Evolutionary conservation across 2,329 filamentous ascomycete genomes (phyloP).

Genomic region (Colletotrichum sojae): DNA sequence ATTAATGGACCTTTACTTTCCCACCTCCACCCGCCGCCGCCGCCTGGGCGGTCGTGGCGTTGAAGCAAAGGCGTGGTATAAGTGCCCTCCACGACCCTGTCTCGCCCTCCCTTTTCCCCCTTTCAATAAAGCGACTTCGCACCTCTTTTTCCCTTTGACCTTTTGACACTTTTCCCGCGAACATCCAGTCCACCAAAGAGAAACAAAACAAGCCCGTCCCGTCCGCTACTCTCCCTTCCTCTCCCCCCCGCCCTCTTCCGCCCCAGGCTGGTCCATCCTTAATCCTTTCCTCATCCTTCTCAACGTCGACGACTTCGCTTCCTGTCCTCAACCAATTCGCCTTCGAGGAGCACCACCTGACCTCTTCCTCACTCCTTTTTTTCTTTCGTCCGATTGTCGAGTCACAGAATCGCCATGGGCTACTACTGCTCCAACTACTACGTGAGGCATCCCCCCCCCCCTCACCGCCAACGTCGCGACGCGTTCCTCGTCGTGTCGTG

Average conservation of each 20-base stretch:
- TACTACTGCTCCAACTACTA: constrained; percentile 53
- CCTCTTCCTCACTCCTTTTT: neutral
- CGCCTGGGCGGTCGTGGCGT: constrained; percentile 38
- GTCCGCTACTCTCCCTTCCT: neutral
- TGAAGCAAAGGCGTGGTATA: constrained; percentile 26
- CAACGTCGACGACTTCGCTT: neutral
- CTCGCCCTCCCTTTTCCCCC: neutral
- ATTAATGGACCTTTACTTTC: constrained; percentile 22
- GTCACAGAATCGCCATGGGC: constrained; percentile 43
- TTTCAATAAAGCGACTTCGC: constrained; percentile 24
- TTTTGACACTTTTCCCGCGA: constrained; percentile 28
- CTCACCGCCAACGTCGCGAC: too few relatives aligned
- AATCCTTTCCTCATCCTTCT: constrained; percentile 6
- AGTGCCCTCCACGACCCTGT: constrained; percentile 28
- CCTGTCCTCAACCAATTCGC: too few relatives aligned
- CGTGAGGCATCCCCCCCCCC: constrained; percentile 37
- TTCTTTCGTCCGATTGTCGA: neutral
- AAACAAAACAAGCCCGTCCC: neutral
- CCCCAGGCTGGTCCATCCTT: constrained; percentile 35
- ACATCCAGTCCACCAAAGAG: constrained; percentile 6
- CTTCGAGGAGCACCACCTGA: neutral
- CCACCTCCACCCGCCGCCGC: constrained; percentile 14
- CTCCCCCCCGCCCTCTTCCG: constrained; percentile 1
- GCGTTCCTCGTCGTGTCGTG: neutral
- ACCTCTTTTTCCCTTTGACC: constrained; percentile 1